Evolutionary conservation across 140 eudicot genomes (phyloP), one percentile per base, ranked within the genome.

Genomic region (Anethum foeniculum): DNA sequence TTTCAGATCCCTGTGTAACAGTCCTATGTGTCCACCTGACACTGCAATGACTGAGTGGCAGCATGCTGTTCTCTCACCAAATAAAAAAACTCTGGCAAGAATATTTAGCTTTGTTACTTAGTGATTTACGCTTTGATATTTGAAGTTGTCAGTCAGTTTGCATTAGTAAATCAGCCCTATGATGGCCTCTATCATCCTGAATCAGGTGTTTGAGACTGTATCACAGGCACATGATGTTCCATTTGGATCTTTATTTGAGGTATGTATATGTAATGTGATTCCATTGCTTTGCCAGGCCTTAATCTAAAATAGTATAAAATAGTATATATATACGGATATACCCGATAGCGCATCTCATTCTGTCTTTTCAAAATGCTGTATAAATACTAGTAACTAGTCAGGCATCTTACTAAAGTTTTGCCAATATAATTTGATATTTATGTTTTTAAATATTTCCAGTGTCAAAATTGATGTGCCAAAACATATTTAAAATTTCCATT

Each of bases 191-290:
- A 65, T 64, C 48, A 54, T 56, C 36, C 41, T 56, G 78, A 38
- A 44, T 67, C 86, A 94, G 98, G 96, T 92, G 81, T 94, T 94
- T 85, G 98, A 94, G 86, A 94, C 97, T 54, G 98, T 90, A 75
- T 97, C 92, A 81, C 98, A 94, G 90, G 97, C 98, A 8, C 98
- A 94, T 81, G 98, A 94, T 85, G 98, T 94, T 80, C 98, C 98
- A 62, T 94, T 94, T 90, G 98, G 98, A 30, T 89, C 97, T 79
- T 87, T 82, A 60, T 75, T 81, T 54, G 83, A 81, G 80, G 80
- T 75, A 54, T 11, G 56, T 72, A n/a, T 73, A 19, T 43, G 19
- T 71, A 6, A 68, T 13, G 43, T 32, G 11, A 30, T 68, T 27
- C n/a, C 74, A 30, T 68, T 34, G 68, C 68, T 60, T 60, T n/a